Conservation (phyloP, 345 rosid species). For the Euclidium syriacum region DNA sequence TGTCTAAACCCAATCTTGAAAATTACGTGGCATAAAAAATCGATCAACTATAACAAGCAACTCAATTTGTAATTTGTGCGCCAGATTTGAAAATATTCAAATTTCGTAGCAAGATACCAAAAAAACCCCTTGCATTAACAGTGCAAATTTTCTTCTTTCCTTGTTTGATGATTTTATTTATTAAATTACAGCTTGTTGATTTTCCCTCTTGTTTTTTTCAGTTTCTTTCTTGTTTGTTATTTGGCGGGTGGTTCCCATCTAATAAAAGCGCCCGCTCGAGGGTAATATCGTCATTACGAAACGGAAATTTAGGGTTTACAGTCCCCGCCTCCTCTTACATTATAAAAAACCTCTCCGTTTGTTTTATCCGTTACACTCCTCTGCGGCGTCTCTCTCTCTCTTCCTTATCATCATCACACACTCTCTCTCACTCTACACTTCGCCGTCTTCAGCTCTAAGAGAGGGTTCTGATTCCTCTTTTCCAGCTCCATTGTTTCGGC, state of each 20-base stretch:
- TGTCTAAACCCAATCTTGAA: not conserved
- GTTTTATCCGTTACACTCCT: slow-evolving; percentile 27
- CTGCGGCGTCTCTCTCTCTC: slow-evolving; percentile 28
- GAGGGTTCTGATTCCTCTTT: not conserved
- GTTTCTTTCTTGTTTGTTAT: not conserved
- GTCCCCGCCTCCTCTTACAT: slow-evolving; percentile 28
- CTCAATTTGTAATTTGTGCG: not conserved
- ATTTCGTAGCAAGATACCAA: slow-evolving; percentile 17
- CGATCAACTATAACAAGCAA: not conserved
- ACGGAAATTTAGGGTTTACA: slow-evolving; percentile 24
- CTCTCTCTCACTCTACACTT: not conserved
- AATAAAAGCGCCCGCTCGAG: slow-evolving; percentile 24
- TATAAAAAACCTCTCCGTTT: slow-evolving; percentile 27
- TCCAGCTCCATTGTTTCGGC: not conserved
- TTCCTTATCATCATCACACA: slow-evolving; percentile 19
- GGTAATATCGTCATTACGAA: not conserved
- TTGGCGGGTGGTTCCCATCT: slow-evolving; percentile 25
- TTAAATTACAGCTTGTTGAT: not conserved
- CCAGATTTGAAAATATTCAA: slow-evolving; percentile 17
- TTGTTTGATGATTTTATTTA: no score
- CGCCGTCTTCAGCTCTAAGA: not conserved
- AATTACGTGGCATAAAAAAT: slow-evolving; percentile 2
- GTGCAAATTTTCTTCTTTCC: no score
- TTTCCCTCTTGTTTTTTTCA: slow-evolving; percentile 16
- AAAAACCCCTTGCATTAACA: not conserved